Conservation (phyloP, 2,329 filamentous ascomycete species). For the Calonectria hongkongensis region DNA sequence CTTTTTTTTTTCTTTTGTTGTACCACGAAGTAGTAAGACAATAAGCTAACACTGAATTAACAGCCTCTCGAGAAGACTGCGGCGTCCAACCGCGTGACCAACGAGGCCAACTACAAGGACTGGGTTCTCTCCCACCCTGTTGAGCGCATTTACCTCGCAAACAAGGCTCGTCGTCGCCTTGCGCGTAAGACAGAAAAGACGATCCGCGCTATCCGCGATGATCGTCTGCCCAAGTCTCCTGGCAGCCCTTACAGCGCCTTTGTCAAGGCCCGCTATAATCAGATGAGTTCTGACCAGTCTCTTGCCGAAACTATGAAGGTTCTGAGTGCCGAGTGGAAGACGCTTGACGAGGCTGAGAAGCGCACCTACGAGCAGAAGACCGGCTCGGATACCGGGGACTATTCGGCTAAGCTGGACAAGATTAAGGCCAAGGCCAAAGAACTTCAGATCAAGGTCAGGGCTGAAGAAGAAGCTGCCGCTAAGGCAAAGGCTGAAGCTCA, state of each 20-base stretch:
- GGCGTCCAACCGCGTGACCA: slow-evolving; percentile 64
- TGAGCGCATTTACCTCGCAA: slow-evolving; percentile 66
- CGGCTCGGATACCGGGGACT: slow-evolving; percentile 40
- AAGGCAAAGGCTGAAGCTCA: slow-evolving; percentile 9
- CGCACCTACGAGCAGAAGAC: slow-evolving; percentile 61
- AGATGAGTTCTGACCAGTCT: slow-evolving; percentile 40
- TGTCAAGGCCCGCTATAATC: slow-evolving; percentile 57
- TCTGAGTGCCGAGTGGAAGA: slow-evolving; percentile 53
- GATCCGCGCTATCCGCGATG: slow-evolving; percentile 63
- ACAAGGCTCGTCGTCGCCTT: slow-evolving; percentile 67
- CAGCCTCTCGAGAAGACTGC: slow-evolving; percentile 57
- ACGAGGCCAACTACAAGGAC: slow-evolving; percentile 63
- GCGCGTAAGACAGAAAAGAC: slow-evolving; percentile 58
- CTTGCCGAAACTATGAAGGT: slow-evolving; percentile 55
- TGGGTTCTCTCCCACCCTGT: slow-evolving; percentile 69
- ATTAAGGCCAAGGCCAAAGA: slow-evolving; percentile 58
- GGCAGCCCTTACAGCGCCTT: slow-evolving; percentile 60
- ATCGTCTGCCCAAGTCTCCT: slow-evolving; percentile 67
- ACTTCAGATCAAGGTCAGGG: slow-evolving; percentile 52
- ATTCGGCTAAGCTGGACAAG: slow-evolving; percentile 48
- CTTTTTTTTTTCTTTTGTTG: background rate
- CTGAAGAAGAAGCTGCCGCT: slow-evolving; percentile 44
- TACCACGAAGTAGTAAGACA: background rate
- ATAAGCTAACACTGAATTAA: background rate
- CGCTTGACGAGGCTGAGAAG: slow-evolving; percentile 60